Percentiles rank a stretch among this genome's conserved stretches.
These are phyloP conservation scores for Phaeosphaeriaceae sp. DNA, from an alignment of 2,329 filamentous ascomycete species.

Conservation along the genomic window DNA sequence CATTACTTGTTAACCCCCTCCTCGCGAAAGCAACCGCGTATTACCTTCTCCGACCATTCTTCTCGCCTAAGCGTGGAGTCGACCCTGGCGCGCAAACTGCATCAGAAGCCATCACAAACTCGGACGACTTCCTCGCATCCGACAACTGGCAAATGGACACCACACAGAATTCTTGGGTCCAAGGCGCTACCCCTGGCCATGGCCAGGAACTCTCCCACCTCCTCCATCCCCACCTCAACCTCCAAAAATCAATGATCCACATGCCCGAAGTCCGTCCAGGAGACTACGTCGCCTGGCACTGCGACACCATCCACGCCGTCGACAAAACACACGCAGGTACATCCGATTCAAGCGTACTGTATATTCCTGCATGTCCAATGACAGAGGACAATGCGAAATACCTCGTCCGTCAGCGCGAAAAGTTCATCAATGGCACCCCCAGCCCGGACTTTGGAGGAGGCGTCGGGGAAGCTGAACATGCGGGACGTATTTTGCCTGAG, in stretches of 20 bases:
- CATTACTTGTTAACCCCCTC: conserved; percentile 81
- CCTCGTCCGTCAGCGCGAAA: conserved; percentile 72
- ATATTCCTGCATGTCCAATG: conserved; percentile 86
- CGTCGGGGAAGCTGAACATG: conserved; percentile 66
- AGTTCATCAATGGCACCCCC: conserved; percentile 69
- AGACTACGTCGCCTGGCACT: conserved; percentile 82
- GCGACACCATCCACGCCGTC: conserved; percentile 82
- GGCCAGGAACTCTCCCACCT: conserved; percentile 72
- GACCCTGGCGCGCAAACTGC: conserved; percentile 42
- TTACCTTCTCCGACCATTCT: conserved; percentile 83
- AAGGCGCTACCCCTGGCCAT: conserved; percentile 73
- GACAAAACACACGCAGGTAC: conserved; percentile 78
- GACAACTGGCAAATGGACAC: conserved; percentile 69
- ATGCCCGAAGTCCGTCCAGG: conserved; percentile 74
- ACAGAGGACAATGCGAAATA: conserved; percentile 79
- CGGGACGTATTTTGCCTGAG: conserved; percentile 50
- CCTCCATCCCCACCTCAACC: conserved; percentile 74
- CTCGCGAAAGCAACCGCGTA: conserved; percentile 80
- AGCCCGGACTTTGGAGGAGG: conserved; percentile 64
- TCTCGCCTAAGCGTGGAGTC: conserved; percentile 61
- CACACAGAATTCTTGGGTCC: conserved; percentile 66
- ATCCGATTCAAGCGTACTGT: conserved; percentile 82
- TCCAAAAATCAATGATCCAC: conserved; percentile 74
- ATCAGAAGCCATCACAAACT: conserved; percentile 36
- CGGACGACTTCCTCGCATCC: conserved; percentile 56